Percentiles rank a stretch among this genome's conserved stretches.
Evolutionary conservation across 225 moss, liverwort and hornwort species (phyloP).

Genomic region (Sphagnum tenellum): DNA sequence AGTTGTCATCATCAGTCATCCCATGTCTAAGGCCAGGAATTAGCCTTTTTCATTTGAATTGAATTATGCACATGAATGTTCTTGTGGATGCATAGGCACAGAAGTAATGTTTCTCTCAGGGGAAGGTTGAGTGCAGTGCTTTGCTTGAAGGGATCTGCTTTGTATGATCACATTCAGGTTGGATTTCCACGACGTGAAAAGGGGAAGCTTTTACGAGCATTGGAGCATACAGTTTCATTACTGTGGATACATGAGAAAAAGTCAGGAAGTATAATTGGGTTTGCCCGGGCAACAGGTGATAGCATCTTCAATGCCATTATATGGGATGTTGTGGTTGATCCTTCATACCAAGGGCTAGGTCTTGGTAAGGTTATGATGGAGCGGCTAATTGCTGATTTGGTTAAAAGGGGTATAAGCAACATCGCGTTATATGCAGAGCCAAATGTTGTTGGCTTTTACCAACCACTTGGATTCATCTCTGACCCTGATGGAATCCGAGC

Average conservation of each 20-base stretch:
- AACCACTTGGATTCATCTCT: slow-evolving; percentile 68
- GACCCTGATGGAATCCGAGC: slow-evolving; percentile 84
- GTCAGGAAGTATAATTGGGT: slow-evolving; percentile 57
- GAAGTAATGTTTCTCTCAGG: no score
- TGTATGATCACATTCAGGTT: slow-evolving; percentile 17
- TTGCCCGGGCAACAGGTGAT: slow-evolving; percentile 79
- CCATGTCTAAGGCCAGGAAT: no score
- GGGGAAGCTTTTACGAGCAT: slow-evolving; percentile 51
- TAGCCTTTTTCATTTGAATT: no score
- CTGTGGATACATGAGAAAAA: slow-evolving; percentile 63
- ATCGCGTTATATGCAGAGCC: slow-evolving; percentile 84
- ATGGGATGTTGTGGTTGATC: slow-evolving; percentile 94
- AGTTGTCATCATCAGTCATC: no score
- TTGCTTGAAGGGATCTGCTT: no score
- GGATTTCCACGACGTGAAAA: slow-evolving; percentile 74
- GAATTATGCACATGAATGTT: no score
- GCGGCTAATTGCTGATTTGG: slow-evolving; percentile 75
- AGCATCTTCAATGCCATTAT: slow-evolving; percentile 81
- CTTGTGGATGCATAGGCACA: no score
- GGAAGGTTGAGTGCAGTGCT: no score
- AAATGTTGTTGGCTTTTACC: slow-evolving; percentile 72
- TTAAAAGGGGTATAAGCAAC: slow-evolving; percentile 76
- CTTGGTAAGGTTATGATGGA: slow-evolving; percentile 93
- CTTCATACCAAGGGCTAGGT: slow-evolving; percentile 68
- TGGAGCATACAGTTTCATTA: slow-evolving; percentile 71